Evolutionary conservation across 139 green algal species (phyloP).

Genomic region (Spirogloea muscicola): DNA sequence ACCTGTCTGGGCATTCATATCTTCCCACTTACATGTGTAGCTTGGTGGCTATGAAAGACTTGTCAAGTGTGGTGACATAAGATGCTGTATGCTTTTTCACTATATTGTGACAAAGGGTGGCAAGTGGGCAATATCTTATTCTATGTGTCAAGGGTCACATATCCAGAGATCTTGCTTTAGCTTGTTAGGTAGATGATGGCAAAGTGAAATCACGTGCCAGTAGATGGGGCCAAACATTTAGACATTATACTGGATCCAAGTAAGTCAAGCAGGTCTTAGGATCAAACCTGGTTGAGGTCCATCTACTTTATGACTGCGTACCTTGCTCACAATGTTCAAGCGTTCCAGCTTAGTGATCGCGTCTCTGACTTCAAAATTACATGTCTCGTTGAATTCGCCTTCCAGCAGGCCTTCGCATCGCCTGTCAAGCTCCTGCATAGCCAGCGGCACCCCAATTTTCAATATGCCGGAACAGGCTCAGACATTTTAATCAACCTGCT

Average conservation of each 20-base stretch:
- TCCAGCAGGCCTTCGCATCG: constrained; percentile 35
- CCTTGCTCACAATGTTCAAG: constrained; percentile 32
- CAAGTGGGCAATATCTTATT: background rate
- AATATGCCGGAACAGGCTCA: too few relatives aligned
- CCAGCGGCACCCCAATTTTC: too few relatives aligned
- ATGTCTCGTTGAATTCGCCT: constrained; percentile 24
- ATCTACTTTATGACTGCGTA: constrained; percentile 18
- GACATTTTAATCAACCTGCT: too few relatives aligned
- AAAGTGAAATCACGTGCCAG: too few relatives aligned
- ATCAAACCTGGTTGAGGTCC: too few relatives aligned
- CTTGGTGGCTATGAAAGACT: background rate
- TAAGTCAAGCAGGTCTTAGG: too few relatives aligned
- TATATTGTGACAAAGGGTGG: background rate
- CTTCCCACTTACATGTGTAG: too few relatives aligned
- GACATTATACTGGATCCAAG: too few relatives aligned
- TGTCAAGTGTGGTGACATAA: background rate
- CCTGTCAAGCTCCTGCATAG: constrained; percentile 37
- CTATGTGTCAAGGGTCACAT: constrained; percentile 5
- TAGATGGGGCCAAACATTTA: too few relatives aligned
- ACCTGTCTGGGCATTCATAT: too few relatives aligned
- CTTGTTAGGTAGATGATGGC: too few relatives aligned
- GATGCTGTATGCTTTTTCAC: background rate
- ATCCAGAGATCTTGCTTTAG: background rate
- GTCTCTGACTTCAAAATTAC: constrained; percentile 41
- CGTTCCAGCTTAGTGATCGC: constrained; percentile 36